Evolutionary conservation across 352 stramenopile genomes (phyloP), one percentile per base, ranked within the genome.

Genomic region (Thalassiosira allenii): DNA sequence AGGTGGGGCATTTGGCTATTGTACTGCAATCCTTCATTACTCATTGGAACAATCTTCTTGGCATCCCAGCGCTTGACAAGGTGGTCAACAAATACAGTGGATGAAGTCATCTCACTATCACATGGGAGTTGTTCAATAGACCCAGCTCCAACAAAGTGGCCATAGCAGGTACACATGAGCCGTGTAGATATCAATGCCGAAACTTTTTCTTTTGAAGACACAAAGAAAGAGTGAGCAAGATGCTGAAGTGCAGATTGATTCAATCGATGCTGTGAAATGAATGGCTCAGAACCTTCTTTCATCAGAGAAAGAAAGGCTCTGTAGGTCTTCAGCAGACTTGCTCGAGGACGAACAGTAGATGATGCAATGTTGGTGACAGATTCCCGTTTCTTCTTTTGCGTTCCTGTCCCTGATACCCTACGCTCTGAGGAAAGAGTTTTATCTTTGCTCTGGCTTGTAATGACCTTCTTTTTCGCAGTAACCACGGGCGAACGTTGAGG

Each of bases 121-220:
- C 68, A 88, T 65, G 32, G 44, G 1, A 83, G 30, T 27, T 59
- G 56, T 30, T 59, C 9, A 67, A 73, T 59, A 23, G 68, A 82
- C 37, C 64, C 41, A 34, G 20, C 47, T 47, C 59, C 54, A 29
- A 88, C 34, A 65, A 66, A 66, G 37, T 67, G 72, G 17, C 74
- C 57, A 56, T 69, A 88, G 33, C 80, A 84, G 2, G 12, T 79
- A 12, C 30, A 65, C 17, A 81, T 75, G 1, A 88, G 17, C n/a
- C 64, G 57, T 14, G 64, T 43, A 44, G 34, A 12, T 41, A 76
- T 47, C 37, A 79, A 53, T 12, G 37, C 30, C 41, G 41, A 20
- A 9, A 23, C 27, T 54, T 69, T 74, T 41, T 77, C 67, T 41
- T 75, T 52, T 56, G 44, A 22, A 17, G 52, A 70, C 58, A 44